A percentile compares a stretch with the other conserved stretches of the same genome.
Evolutionary conservation across 305 asterid genomes (phyloP).

Genomic region (Solanum hybrid): DNA sequence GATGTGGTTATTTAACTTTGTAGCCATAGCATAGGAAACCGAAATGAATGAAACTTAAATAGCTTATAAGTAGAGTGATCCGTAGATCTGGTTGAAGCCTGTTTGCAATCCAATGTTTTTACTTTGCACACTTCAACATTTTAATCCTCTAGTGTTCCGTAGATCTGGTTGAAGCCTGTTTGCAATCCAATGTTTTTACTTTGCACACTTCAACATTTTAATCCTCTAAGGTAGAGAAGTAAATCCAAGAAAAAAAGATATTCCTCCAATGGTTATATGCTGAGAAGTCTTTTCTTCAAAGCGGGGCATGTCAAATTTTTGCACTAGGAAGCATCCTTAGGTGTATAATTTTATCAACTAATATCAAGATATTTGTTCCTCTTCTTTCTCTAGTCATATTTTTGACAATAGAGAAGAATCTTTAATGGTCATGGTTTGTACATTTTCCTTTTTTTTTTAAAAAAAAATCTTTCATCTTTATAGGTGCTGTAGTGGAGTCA

Average conservation of each 20-base stretch:
- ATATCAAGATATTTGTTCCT: not conserved
- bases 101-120: not conserved
- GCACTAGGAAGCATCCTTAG: not conserved
- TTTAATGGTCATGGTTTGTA: not conserved
- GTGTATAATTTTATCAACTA: not conserved
- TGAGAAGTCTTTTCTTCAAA: not conserved
- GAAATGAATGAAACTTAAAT: not conserved
- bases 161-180: not conserved
- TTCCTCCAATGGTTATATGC: not conserved
- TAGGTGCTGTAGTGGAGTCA: constrained; percentile 77
- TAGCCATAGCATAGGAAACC: not conserved
- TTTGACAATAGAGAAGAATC: not conserved
- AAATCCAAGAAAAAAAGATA: not conserved
- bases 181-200: not conserved
- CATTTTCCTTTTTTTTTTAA: not conserved
- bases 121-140: not conserved
- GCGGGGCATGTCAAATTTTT: not conserved
- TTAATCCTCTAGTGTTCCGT: not conserved
- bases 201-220: not conserved
- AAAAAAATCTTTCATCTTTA: not conserved
- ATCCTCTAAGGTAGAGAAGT: not conserved
- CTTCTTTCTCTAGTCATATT: not conserved
- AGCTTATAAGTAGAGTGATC: not conserved
- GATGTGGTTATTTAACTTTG: not conserved
- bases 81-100: not conserved